Conservation (phyloP, 202 grass and related monocot species). For the Carex arenaria region DNA sequence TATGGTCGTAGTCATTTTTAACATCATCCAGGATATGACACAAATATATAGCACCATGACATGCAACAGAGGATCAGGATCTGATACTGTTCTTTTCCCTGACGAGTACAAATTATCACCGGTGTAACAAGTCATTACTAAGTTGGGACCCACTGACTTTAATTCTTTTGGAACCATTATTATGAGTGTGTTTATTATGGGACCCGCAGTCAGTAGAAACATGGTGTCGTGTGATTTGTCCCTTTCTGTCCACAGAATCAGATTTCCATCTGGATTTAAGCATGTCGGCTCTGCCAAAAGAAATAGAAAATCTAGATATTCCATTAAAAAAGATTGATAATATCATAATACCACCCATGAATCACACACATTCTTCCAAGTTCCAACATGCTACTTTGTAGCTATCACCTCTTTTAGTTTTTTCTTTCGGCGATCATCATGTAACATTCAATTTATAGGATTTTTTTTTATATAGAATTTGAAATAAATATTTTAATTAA, state of each 20-base stretch:
- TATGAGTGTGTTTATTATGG: not conserved
- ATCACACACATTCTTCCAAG: not conserved
- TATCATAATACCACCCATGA: not conserved
- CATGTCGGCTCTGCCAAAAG: not conserved
- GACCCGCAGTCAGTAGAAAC: not conserved
- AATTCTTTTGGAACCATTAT: not conserved
- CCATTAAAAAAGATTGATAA: not conserved
- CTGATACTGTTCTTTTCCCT: not conserved
- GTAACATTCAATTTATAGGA: not conserved
- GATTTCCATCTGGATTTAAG: constrained; percentile 3
- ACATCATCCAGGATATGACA: not conserved
- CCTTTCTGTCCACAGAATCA: not conserved
- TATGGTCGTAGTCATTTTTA: not conserved
- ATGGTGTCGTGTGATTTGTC: not conserved
- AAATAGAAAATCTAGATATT: not conserved
- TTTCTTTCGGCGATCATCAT: not conserved
- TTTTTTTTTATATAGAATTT: too few relatives aligned
- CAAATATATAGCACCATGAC: not conserved
- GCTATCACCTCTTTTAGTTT: not conserved
- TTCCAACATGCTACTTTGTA: not conserved
- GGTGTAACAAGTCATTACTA: constrained; percentile 2
- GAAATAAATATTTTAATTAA: too few relatives aligned
- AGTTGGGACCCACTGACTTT: not conserved
- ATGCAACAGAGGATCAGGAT: not conserved
- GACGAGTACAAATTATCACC: not conserved